Conservation (phyloP, 371 early-diverging fungal genomes). For the Circinella umbellata region DNA sequence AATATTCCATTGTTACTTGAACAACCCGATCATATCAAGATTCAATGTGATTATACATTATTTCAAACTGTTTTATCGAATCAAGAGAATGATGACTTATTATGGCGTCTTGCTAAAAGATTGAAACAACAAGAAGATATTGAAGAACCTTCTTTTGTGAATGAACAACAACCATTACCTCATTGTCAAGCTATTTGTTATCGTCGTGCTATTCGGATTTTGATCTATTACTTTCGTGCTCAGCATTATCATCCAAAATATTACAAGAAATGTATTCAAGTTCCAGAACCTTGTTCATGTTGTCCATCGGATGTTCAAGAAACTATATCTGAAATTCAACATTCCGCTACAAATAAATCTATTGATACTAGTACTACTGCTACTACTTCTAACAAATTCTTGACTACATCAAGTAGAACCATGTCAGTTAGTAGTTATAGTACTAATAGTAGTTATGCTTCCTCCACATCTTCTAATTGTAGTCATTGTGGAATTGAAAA, state of each 20-base stretch:
- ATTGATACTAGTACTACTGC: neutral
- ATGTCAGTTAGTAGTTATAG: slow-evolving; percentile 8
- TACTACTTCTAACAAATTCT: neutral
- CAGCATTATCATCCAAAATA: slow-evolving; percentile 13
- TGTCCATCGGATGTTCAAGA: neutral
- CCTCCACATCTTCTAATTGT: slow-evolving; percentile 14
- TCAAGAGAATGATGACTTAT: slow-evolving; percentile 3
- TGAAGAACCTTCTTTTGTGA: neutral
- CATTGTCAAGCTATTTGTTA: slow-evolving; percentile 6
- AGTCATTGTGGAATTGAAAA: slow-evolving; percentile 24
- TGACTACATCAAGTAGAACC: neutral
- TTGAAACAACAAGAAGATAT: slow-evolving; percentile 13
- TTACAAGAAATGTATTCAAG: slow-evolving; percentile 11
- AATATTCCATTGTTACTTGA: neutral
- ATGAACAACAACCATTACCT: no score
- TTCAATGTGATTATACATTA: neutral
- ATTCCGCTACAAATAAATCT: neutral
- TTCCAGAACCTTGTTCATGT: neutral
- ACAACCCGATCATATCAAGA: neutral
- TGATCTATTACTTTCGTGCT: slow-evolving; percentile 11
- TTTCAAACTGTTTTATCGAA: neutral
- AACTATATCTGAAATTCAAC: neutral
- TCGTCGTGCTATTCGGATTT: slow-evolving; percentile 16
- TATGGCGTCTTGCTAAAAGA: slow-evolving; percentile 13
- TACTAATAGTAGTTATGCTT: slow-evolving; percentile 3